Evolutionary conservation across 2,329 filamentous ascomycete genomes (phyloP).

Genomic region (Acephala macrosclerotiorum): DNA sequence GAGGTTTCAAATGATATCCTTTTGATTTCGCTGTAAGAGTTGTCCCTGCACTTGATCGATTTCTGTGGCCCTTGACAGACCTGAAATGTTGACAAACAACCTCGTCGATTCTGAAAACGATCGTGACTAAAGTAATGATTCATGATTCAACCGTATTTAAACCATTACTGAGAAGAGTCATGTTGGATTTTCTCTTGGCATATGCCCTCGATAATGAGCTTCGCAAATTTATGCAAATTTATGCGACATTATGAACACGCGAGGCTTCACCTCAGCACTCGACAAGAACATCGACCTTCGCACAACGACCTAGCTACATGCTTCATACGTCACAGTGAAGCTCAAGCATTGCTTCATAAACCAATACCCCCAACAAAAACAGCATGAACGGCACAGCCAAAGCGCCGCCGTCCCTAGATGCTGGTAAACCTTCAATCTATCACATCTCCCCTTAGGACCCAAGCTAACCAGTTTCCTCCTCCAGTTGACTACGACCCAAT

Average conservation of each 20-base stretch:
- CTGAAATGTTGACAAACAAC: no score
- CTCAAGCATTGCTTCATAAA: not conserved
- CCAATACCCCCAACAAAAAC: slow-evolving; percentile 1
- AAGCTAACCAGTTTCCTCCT: slow-evolving; percentile 26
- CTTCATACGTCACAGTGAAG: not conserved
- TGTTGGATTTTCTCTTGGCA: not conserved
- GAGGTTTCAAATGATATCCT: not conserved
- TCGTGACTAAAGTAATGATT: no score
- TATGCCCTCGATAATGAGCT: no score
- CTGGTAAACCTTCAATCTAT: slow-evolving; percentile 37
- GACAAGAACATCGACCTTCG: slow-evolving; percentile 3
- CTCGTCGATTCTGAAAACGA: no score
- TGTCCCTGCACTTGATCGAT: not conserved
- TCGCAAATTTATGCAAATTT: slow-evolving; percentile 29
- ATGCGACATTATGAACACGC: slow-evolving; percentile 30
- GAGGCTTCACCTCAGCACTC: slow-evolving; percentile 3
- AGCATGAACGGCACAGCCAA: slow-evolving; percentile 44
- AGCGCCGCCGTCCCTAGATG: slow-evolving; percentile 43
- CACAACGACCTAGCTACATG: slow-evolving; percentile 6
- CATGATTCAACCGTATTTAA: no score
- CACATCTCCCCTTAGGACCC: slow-evolving; percentile 12
- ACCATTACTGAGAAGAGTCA: no score
- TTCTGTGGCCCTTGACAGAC: not conserved
- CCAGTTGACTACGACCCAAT: slow-evolving; percentile 89
- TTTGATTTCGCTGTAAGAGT: not conserved